Evolutionary conservation across 1,284 basidiomycete species (phyloP), one percentile per base, ranked within the genome.

Genomic region (Salmacisia buchloeana): DNA sequence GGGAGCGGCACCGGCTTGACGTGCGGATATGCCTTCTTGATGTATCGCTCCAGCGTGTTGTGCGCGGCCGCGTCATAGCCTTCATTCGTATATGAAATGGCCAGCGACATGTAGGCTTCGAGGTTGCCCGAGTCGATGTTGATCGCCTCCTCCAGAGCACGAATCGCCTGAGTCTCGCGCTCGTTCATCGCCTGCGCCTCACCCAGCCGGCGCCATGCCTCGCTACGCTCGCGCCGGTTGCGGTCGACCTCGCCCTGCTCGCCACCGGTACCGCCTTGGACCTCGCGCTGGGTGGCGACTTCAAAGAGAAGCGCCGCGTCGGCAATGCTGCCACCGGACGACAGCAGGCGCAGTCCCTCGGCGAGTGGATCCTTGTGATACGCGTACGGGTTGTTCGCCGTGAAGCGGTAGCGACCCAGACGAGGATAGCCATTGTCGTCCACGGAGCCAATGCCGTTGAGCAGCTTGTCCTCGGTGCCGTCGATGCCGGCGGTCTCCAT

Each of bases 51-150:
- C 27, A 99, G 85, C 82, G 90, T 93, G 1, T 88, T 83, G 75
- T 97, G 87, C 1, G 94, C 90, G 1, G 89, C 92, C 6, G 89
- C 85, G 74, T 98, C 94, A 76, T 89, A 89, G 0, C 88, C 88
- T 82, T 99, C 96, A 78, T 99, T 99, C 56, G 94, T 97, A 81
- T 92, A 98, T 3, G 92, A 92, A 70, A 97, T 94, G 2, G 96
- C 94, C 21, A 98, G 85, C 25, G 76, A 72, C 72, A 66, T 62
- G 41, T 58, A 72, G 0, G 69, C 76, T 60, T 84, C 43, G 90
- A 84, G 3, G 88, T 91, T 64, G 86, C 88, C 87, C 60, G 86
- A 83, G 66, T 90, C 85, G 81, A 94, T 87, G 63, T 89, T 68
- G 64, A 79, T 70, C 27, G 77, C 75, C 63, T 77, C 70, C 85